phyloP scores from a whole-genome alignment of 768 basidiomycete species.

The Phaffia tasmanica region DNA sequence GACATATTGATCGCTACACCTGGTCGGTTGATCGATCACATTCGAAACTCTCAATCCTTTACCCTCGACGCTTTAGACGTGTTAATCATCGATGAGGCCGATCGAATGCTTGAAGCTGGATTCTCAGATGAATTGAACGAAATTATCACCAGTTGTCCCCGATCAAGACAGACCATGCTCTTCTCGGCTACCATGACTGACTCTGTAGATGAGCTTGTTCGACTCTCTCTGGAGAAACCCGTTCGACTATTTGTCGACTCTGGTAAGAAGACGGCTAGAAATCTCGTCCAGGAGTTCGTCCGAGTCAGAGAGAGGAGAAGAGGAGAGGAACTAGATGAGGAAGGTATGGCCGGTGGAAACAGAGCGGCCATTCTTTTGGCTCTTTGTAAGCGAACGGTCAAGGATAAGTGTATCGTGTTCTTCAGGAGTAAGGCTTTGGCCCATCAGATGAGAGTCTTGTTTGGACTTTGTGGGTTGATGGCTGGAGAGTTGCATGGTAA shows the following conservation, averaged over 20 bases:
- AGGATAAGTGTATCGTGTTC: constrained; percentile 75
- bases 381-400: constrained; percentile 80
- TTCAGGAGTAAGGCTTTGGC: constrained; percentile 92
- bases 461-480: constrained; percentile 61
- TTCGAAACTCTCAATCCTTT: constrained; percentile 89
- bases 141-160: constrained; percentile 80
- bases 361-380: constrained; percentile 42
- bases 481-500: constrained; percentile 92
- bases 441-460: constrained; percentile 91
- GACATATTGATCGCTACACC: constrained; percentile 95
- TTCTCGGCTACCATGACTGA: constrained; percentile 99
- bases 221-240: constrained; percentile 83
- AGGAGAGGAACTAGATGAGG: constrained; percentile 55
- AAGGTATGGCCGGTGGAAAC: constrained; percentile 39
- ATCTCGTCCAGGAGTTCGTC: constrained; percentile 87
- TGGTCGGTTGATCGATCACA: constrained; percentile 93
- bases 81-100: constrained; percentile 91
- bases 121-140: constrained; percentile 90
- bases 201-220: constrained; percentile 82
- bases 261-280: constrained; percentile 71
- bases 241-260: constrained; percentile 93
- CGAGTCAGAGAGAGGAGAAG: constrained; percentile 65
- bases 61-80: constrained; percentile 84
- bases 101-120: constrained; percentile 80
- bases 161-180: constrained; percentile 81